A percentile compares a stretch with the other conserved stretches of the same genome.
phyloP scores from a whole-genome alignment of 2,329 filamentous ascomycete genomes.

The Blumeria hordei region DNA sequence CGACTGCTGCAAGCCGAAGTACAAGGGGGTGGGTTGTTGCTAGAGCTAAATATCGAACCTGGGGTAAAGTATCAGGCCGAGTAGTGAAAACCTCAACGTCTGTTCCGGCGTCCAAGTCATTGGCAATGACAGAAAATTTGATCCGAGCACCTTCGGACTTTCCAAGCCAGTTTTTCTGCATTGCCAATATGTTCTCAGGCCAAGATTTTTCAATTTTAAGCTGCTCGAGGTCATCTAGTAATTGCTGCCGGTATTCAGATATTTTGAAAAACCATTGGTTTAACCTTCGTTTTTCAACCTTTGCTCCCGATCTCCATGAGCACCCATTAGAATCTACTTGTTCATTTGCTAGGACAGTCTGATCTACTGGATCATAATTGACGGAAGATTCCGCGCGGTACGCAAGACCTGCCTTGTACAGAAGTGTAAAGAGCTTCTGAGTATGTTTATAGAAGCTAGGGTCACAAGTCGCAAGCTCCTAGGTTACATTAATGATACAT shows the following conservation, averaged over 20 bases:
- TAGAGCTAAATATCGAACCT: slow-evolving; percentile 64
- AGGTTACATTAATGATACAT: neutral
- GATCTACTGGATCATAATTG: slow-evolving; percentile 77
- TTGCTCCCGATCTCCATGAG: slow-evolving; percentile 72
- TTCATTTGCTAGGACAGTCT: slow-evolving; percentile 77
- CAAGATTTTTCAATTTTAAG: slow-evolving; percentile 40
- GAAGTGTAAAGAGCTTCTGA: slow-evolving; percentile 59
- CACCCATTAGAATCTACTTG: slow-evolving; percentile 70
- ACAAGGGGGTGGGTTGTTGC: slow-evolving; percentile 52
- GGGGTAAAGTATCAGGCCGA: slow-evolving; percentile 65
- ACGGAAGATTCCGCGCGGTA: slow-evolving; percentile 67
- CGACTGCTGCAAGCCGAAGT: slow-evolving; percentile 28
- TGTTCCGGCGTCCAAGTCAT: slow-evolving; percentile 6
- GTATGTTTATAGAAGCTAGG: slow-evolving; percentile 77
- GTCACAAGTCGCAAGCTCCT: slow-evolving; percentile 71
- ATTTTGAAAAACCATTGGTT: slow-evolving; percentile 85
- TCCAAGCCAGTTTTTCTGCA: slow-evolving; percentile 78
- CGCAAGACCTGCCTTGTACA: slow-evolving; percentile 50
- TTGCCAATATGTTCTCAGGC: slow-evolving; percentile 61
- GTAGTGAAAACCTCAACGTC: slow-evolving; percentile 58
- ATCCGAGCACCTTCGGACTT: slow-evolving; percentile 50
- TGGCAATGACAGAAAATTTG: slow-evolving; percentile 36
- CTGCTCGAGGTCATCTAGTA: slow-evolving; percentile 45
- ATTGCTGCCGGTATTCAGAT: slow-evolving; percentile 48
- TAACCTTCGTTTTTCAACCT: slow-evolving; percentile 53